phyloP scores from a whole-genome alignment of 164 flowering plant genomes.

The Buxus sempervirens region DNA sequence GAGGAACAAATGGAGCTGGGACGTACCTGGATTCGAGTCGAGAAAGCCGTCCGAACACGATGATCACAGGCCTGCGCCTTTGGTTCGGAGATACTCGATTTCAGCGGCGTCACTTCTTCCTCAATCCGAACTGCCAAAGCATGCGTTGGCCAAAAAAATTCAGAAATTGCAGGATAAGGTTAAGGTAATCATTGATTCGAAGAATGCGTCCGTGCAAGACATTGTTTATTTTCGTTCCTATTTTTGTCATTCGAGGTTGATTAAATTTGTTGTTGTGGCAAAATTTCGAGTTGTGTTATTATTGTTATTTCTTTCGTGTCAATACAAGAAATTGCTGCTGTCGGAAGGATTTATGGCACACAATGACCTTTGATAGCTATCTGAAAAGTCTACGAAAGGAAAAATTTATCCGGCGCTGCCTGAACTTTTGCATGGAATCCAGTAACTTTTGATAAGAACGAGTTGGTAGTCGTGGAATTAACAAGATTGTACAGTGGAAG shows the following conservation, averaged over 20 bases:
- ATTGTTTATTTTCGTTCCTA: not conserved
- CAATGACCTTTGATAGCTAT: not conserved
- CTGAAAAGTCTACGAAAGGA: too few relatives aligned
- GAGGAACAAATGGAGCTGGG: slow-evolving; percentile 90
- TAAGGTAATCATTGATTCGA: slow-evolving; percentile 38
- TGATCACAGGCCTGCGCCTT: slow-evolving; percentile 37
- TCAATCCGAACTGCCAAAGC: slow-evolving; percentile 41
- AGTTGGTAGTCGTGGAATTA: too few relatives aligned
- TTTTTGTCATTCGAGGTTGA: not conserved
- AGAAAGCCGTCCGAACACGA: slow-evolving; percentile 48
- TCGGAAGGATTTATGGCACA: too few relatives aligned
- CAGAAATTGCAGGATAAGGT: slow-evolving; percentile 64
- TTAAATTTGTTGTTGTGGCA: too few relatives aligned
- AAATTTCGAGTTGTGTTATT: too few relatives aligned
- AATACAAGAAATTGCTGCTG: too few relatives aligned
- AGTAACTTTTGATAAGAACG: too few relatives aligned
- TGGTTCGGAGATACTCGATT: slow-evolving; percentile 70
- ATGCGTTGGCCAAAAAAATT: slow-evolving; percentile 43
- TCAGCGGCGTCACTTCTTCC: slow-evolving; percentile 44
- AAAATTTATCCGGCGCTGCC: too few relatives aligned
- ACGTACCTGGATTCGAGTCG: slow-evolving; percentile 84
- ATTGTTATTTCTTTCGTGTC: too few relatives aligned
- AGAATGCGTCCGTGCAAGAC: too few relatives aligned
- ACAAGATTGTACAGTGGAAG: too few relatives aligned
- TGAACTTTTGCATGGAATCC: too few relatives aligned